These are phyloP conservation scores for Leccinellum luteum DNA, from an alignment of 768 basidiomycete genomes.

Conservation along the genomic window DNA sequence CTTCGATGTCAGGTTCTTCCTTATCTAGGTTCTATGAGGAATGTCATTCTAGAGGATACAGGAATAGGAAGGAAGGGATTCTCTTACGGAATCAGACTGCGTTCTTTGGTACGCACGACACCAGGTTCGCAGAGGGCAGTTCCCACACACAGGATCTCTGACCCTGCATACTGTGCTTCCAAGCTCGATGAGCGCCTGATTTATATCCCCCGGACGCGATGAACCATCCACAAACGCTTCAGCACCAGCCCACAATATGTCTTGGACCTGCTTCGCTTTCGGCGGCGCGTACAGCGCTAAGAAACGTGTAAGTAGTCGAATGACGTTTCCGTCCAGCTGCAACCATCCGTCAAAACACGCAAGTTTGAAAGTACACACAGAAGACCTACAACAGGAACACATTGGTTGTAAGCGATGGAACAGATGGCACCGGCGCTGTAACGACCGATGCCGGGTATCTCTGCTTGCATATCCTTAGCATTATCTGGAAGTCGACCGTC, in stretches of 20 bases:
- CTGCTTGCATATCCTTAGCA: conserved; percentile 74
- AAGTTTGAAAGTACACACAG: neutral
- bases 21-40: neutral
- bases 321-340: conserved; percentile 89
- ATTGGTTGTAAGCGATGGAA: conserved; percentile 86
- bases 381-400: conserved; percentile 74
- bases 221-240: conserved; percentile 58
- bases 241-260: conserved; percentile 82
- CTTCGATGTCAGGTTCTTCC: conserved; percentile 65
- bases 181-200: conserved; percentile 92
- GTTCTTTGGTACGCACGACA: conserved; percentile 59
- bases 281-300: conserved; percentile 80
- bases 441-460: conserved; percentile 84
- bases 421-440: conserved; percentile 85
- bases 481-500: conserved; percentile 75
- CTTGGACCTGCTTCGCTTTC: conserved; percentile 73
- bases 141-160: conserved; percentile 67
- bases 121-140: conserved; percentile 67
- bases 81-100: conserved; percentile 13
- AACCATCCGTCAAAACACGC: neutral
- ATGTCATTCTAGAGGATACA: neutral
- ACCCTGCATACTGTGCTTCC: conserved; percentile 93
- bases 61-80: neutral
- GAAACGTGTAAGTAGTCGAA: conserved; percentile 79
- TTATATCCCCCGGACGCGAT: conserved; percentile 73